Evolutionary conservation across 441 rosid species (phyloP).

Genomic region (Adansonia madagascariensis): DNA sequence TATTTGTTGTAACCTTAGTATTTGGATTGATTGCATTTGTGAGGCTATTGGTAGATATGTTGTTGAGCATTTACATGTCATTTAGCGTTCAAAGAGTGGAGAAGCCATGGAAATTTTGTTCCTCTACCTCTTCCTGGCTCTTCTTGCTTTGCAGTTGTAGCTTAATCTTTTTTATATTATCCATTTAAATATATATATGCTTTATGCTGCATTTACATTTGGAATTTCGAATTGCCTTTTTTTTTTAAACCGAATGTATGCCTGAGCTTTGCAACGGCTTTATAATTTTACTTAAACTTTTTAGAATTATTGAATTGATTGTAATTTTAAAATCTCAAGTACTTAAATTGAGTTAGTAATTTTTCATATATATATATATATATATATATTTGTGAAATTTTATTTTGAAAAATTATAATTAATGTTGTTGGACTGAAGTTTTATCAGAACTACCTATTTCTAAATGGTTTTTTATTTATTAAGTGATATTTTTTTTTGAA

Average conservation of each 20-base stretch:
- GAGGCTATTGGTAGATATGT: constrained; percentile 53
- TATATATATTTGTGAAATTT: background rate
- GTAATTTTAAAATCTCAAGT: background rate
- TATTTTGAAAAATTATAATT: background rate
- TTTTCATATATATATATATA: no score
- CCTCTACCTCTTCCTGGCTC: constrained; percentile 61
- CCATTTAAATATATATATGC: constrained; percentile 40
- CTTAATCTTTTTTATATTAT: constrained; percentile 51
- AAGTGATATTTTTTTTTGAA: no score
- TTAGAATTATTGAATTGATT: background rate
- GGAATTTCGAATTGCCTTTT: background rate
- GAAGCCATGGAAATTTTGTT: constrained; percentile 63
- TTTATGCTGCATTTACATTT: background rate
- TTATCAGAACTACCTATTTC: no score
- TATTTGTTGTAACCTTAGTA: constrained; percentile 55
- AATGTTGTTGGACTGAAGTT: no score
- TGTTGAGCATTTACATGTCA: constrained; percentile 38
- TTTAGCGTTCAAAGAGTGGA: constrained; percentile 37
- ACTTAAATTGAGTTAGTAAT: background rate
- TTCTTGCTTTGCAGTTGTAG: constrained; percentile 55
- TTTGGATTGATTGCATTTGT: constrained; percentile 58
- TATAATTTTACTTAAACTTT: background rate
- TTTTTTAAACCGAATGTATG: background rate
- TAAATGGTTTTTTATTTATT: no score
- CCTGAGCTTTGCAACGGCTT: background rate